Conservation (phyloP, 352 stramenopile genomes). For the Aphanomyces stellatus region DNA sequence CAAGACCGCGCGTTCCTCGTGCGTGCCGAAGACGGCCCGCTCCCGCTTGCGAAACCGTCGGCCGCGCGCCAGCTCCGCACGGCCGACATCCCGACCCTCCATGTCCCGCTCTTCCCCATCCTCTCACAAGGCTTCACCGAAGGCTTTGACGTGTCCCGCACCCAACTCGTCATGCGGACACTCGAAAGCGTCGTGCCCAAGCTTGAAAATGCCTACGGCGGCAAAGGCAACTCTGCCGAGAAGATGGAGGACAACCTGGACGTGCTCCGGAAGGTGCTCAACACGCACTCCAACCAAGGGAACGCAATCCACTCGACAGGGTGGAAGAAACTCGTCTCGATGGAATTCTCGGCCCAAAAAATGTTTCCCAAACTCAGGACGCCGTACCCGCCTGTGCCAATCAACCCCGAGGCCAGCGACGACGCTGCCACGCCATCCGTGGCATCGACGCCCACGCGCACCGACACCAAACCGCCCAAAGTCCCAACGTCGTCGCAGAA, state of each 20-base stretch:
- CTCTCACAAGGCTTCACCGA: slow-evolving; percentile 28
- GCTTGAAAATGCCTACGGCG: slow-evolving; percentile 1
- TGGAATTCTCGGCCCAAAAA: slow-evolving; percentile 31
- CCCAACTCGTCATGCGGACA: not conserved
- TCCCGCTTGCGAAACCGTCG: slow-evolving; percentile 12
- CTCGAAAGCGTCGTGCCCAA: not conserved
- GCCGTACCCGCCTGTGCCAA: slow-evolving; percentile 22
- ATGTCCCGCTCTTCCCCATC: slow-evolving; percentile 11
- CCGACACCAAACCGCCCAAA: not conserved
- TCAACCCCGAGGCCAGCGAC: not conserved
- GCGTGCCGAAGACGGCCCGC: slow-evolving; percentile 21
- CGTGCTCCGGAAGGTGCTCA: slow-evolving; percentile 47
- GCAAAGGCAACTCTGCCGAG: slow-evolving; percentile 31
- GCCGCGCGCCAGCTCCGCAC: slow-evolving; percentile 6
- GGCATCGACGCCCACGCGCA: not conserved
- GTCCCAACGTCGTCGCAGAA: not conserved
- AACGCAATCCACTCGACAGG: slow-evolving; percentile 16
- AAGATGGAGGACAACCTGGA: slow-evolving; percentile 42
- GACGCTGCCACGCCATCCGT: not conserved
- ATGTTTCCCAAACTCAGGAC: slow-evolving; percentile 41
- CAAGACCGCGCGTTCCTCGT: slow-evolving; percentile 47
- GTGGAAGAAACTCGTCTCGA: slow-evolving; percentile 6
- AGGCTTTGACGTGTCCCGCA: slow-evolving; percentile 26
- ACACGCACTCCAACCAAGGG: slow-evolving; percentile 30
- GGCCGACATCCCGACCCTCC: slow-evolving; percentile 5